phyloP scores from a whole-genome alignment of 78 protist genomes.

The Emiliania huxleyi region DNA sequence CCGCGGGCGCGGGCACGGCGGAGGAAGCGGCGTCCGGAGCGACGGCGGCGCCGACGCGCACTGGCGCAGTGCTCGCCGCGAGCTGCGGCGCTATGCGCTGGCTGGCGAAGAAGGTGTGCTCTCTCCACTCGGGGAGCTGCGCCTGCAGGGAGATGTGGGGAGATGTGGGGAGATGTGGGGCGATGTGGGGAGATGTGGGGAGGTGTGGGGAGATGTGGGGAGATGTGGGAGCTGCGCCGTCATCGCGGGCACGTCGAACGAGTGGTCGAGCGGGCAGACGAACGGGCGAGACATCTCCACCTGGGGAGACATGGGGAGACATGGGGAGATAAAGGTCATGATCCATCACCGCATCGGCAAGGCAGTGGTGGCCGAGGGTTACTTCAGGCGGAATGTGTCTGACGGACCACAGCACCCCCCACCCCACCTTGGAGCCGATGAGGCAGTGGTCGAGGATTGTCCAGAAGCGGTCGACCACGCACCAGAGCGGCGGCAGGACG shows the following conservation, averaged over 20 bases:
- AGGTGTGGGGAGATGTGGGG: no score
- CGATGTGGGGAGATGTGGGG: no score
- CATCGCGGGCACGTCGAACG: neutral
- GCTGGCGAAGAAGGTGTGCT: neutral
- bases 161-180: no score
- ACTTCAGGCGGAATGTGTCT: no score
- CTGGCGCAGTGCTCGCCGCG: neutral
- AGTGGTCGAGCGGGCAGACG: constrained; percentile 11
- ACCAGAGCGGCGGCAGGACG: neutral
- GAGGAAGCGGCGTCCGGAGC: no score
- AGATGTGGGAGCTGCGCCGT: neutral
- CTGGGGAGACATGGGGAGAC: no score
- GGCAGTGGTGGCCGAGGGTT: no score
- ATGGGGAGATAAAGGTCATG: no score
- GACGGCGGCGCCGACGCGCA: neutral
- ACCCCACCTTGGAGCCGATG: neutral
- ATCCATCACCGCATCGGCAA: no score
- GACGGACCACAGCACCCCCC: no score
- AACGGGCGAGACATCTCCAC: constrained; percentile 19
- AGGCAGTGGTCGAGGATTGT: constrained; percentile 9
- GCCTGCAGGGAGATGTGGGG: no score
- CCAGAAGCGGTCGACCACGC: constrained; percentile 11
- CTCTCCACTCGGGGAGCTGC: neutral
- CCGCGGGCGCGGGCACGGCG: no score
- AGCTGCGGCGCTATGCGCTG: neutral